Percentiles rank a stretch among this genome's conserved stretches.
phyloP scores from a whole-genome alignment of 2,329 filamentous ascomycete genomes.

The Fusarium sp. region DNA sequence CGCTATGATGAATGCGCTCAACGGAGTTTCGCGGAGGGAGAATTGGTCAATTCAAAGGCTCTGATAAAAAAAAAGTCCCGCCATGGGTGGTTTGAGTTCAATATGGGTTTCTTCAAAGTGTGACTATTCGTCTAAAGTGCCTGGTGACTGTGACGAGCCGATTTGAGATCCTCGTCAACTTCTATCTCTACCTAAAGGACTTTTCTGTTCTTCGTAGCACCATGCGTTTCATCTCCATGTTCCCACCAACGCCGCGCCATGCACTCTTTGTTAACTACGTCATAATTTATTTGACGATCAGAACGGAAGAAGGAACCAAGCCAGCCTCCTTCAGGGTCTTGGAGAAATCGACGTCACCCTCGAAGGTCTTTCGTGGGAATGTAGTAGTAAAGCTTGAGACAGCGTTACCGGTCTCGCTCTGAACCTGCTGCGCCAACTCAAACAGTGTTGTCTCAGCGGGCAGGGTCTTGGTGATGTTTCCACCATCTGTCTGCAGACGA shows the following conservation, averaged over 20 bases:
- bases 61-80: slow-evolving; percentile 52
- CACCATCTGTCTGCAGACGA: slow-evolving; percentile 77
- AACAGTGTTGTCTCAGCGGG: slow-evolving; percentile 92
- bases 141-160: neutral
- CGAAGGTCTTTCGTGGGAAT: slow-evolving; percentile 86
- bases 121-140: slow-evolving; percentile 22
- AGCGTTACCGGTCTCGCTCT: slow-evolving; percentile 74
- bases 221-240: neutral
- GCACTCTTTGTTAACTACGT: slow-evolving; percentile 16
- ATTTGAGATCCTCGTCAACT: neutral
- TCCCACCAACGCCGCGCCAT: slow-evolving; percentile 40
- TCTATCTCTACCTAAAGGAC: slow-evolving; percentile 27
- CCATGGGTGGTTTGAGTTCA: slow-evolving; percentile 49
- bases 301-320: slow-evolving; percentile 87
- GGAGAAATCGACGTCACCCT: slow-evolving; percentile 77
- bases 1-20: slow-evolving; percentile 58
- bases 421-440: slow-evolving; percentile 83
- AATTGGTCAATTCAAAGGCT: slow-evolving; percentile 54
- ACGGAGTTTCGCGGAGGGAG: slow-evolving; percentile 55
- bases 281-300: slow-evolving; percentile 72
- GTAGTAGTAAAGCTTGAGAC: slow-evolving; percentile 85
- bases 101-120: slow-evolving; percentile 19
- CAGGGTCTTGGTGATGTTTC: slow-evolving; percentile 87
- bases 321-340: slow-evolving; percentile 94
- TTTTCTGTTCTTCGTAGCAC: slow-evolving; percentile 11